These are phyloP conservation scores for Rosa persica DNA, from an alignment of 306 rosid species.

Conservation along the genomic window DNA sequence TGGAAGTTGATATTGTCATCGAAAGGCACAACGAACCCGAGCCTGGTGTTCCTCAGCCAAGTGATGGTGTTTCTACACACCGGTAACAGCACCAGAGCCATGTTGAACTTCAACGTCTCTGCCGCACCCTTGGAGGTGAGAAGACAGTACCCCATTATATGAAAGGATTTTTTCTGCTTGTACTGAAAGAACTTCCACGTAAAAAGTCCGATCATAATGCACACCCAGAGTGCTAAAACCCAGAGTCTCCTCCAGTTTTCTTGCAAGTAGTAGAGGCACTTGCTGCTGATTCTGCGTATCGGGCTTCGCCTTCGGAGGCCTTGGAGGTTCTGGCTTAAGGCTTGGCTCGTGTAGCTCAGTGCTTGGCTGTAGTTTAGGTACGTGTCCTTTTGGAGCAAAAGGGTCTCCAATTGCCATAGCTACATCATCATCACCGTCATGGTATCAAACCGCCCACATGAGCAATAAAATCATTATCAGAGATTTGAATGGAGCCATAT, in stretches of 20 bases:
- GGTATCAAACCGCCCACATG: conserved; percentile 14
- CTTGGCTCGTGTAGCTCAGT: conserved; percentile 97
- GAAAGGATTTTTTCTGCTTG: conserved; percentile 54
- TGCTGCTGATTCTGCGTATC: conserved; percentile 66
- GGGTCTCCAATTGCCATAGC: conserved; percentile 99
- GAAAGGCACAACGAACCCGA: conserved; percentile 66
- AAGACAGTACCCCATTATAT: conserved; percentile 87
- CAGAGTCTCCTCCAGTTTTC: conserved; percentile 94
- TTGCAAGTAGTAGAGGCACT: conserved; percentile 70
- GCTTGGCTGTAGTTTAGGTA: conserved; percentile 97
- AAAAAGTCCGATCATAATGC: conserved; percentile 77
- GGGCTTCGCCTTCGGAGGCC: conserved; percentile 76
- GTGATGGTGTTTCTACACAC: conserved; percentile 96
- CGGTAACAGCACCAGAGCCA: conserved; percentile 88
- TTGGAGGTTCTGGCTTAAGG: conserved; percentile 93
- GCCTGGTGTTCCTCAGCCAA: conserved; percentile 81
- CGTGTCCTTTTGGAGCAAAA: conserved; percentile 90
- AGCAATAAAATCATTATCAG: conserved; percentile 29
- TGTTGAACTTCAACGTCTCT: conserved; percentile 93
- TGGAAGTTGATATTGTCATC: conserved; percentile 99
- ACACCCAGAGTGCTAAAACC: conserved; percentile 71
- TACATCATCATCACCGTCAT: conserved; percentile 35
- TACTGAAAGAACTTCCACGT: conserved; percentile 84
- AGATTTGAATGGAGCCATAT: conserved; percentile 4
- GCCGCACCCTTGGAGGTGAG: conserved; percentile 86